These are phyloP conservation scores for Flaveria ramosissima DNA, from an alignment of 129 eudicot genomes.

Conservation along the genomic window DNA sequence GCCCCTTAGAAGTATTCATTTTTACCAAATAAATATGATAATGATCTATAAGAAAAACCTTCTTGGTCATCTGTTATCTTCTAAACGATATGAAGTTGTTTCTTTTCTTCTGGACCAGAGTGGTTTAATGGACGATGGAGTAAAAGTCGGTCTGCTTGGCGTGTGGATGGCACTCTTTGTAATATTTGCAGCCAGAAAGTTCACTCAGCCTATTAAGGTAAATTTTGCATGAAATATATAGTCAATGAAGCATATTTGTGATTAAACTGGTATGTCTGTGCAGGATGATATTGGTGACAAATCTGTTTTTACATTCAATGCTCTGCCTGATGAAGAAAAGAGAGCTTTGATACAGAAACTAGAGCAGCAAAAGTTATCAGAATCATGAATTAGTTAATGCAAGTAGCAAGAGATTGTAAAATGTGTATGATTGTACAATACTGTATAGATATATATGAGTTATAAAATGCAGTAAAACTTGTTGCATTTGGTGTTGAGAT, in stretches of 20 bases:
- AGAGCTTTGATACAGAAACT: constrained; percentile 64
- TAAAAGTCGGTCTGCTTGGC: constrained; percentile 59
- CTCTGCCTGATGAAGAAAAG: constrained; percentile 78
- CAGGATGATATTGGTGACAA: constrained; percentile 99
- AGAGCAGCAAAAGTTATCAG: constrained; percentile 43
- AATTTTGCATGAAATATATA: neutral
- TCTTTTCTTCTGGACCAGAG: constrained; percentile 41
- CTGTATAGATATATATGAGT: constrained; percentile 28
- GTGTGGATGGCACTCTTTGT: constrained; percentile 82
- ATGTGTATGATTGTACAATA: constrained; percentile 15
- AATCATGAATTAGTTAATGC: constrained; percentile 31
- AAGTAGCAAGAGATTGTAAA: neutral
- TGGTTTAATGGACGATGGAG: constrained; percentile 85
- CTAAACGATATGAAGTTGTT: neutral
- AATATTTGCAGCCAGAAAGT: constrained; percentile 85
- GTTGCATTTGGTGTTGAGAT: neutral
- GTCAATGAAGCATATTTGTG: constrained; percentile 1
- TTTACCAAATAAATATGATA: neutral
- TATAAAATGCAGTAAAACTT: constrained; percentile 20
- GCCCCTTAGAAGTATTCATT: too few species aligned
- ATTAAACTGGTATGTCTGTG: constrained; percentile 17
- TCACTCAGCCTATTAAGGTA: constrained; percentile 93
- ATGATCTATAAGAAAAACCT: neutral
- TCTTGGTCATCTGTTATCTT: neutral
- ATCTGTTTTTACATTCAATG: constrained; percentile 81